These are phyloP conservation scores for Sclerotinia glacialis DNA, from an alignment of 2,329 filamentous ascomycete genomes.

Conservation along the genomic window DNA sequence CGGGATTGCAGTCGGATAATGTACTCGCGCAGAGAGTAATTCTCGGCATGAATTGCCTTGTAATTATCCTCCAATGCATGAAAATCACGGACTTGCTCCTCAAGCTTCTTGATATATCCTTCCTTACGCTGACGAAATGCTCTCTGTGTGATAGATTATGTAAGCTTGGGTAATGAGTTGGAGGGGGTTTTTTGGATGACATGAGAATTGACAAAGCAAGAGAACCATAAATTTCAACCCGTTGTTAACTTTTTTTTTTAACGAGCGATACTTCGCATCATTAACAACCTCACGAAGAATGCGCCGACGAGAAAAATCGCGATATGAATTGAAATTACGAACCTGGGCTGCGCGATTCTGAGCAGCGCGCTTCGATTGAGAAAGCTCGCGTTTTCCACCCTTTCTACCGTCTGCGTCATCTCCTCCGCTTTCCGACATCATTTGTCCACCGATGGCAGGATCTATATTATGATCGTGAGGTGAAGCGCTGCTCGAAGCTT, in stretches of 20 bases:
- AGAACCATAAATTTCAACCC: constrained; percentile 29
- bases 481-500: constrained; percentile 36
- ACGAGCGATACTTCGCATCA: constrained; percentile 27
- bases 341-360: constrained; percentile 85
- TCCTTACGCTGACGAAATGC: constrained; percentile 98
- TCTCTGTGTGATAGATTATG: constrained; percentile 57
- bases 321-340: constrained; percentile 41
- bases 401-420: constrained; percentile 58
- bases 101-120: constrained; percentile 95
- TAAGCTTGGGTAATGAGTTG: constrained; percentile 33
- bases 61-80: constrained; percentile 71
- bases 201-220: constrained; percentile 42
- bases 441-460: constrained; percentile 38
- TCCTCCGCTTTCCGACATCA: constrained; percentile 37
- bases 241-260: constrained; percentile 26
- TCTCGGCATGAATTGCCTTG: constrained; percentile 82
- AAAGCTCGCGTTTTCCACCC: constrained; percentile 80
- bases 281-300: constrained; percentile 11
- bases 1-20: constrained; percentile 86
- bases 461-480: constrained; percentile 41
- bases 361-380: constrained; percentile 58
- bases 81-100: constrained; percentile 85
- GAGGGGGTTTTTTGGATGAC: constrained; percentile 36
- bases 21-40: constrained; percentile 88
- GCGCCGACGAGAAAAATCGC: constrained; percentile 15